Base-by-base conservation (phyloP, 352 stramenopile genomes). In the Phytophthora constricta region DNA sequence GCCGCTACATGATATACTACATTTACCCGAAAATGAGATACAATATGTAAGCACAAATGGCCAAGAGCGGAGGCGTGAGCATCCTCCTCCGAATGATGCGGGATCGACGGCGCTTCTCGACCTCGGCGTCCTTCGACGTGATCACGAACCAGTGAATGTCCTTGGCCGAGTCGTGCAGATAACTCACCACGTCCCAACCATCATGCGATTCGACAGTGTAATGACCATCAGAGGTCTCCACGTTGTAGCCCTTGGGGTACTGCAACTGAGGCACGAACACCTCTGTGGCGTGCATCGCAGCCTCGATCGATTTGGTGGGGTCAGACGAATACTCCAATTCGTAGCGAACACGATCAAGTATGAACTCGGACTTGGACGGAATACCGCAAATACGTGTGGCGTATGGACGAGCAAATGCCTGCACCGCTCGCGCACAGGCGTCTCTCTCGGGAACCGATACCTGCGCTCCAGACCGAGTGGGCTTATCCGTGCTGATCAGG, bases 211-310 rank as follows among this genome's bases (percentile, higher is more conserved):
- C 53, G 7, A 86, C 48, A 5, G 70, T 70, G 60, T 77, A 90
- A 42, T 77, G 65, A 23, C 86, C 87, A 55, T 92, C 81, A 10
- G 86, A 94, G 16, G 82, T 76, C 4, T 54, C 37, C 1, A 93
- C 73, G 5, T 41, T 73, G 68, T 87, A 91, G 25, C 86, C 84
- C 51, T 68, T 69, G 0, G 86, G 81, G 60, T 94, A 96, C 60
- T 96, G 87, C 51, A 83, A 65, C 34, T 89, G 73, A 17, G 88
- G 88, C 51, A 96, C 79, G 55, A 91, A 88, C n/a, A 96, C 60
- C 55, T 94, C 85, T 0, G 74, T 81, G 7, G 62, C 56, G 27
- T 75, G 61, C 59, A 65, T 69, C 20, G 66, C 59, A 22, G 49
- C 53, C 43, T 76, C 62, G 47, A 70, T 82, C 0, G 65, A 63